Conservation (phyloP, 495 filamentous ascomycete species). For the Tuber calosporum region DNA sequence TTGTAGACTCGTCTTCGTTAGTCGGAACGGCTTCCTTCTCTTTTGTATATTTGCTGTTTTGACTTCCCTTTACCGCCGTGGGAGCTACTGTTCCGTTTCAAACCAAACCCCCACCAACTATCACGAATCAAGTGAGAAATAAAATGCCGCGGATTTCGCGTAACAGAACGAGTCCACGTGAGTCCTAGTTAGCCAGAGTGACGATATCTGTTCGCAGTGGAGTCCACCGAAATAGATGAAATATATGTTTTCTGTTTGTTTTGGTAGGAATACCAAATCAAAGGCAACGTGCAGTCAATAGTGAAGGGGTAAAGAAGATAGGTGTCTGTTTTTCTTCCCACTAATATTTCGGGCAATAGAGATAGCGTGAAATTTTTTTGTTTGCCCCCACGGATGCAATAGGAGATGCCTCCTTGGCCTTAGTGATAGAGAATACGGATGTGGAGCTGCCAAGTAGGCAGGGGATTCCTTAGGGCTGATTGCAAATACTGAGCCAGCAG, state of each 20-base stretch:
- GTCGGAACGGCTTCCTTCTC: neutral
- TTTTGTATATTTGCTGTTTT: constrained; percentile 16
- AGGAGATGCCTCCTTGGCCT: neutral
- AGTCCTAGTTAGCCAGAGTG: constrained; percentile 13
- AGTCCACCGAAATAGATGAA: constrained; percentile 1
- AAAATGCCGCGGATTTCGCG: constrained; percentile 17
- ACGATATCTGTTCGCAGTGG: constrained; percentile 1
- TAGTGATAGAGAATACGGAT: neutral
- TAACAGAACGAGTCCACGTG: constrained; percentile 28
- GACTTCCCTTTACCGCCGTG: constrained; percentile 28
- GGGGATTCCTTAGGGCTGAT: constrained; percentile 1
- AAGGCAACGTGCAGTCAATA: neutral
- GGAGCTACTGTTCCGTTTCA: constrained; percentile 16
- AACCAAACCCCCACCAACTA: constrained; percentile 34
- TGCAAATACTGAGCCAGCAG: neutral
- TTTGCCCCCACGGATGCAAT: constrained; percentile 2
- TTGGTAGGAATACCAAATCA: neutral
- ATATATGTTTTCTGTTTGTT: neutral
- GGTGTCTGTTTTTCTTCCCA: neutral
- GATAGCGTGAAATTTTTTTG: neutral
- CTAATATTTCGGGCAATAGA: neutral
- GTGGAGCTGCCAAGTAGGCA: neutral
- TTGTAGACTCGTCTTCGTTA: constrained; percentile 27
- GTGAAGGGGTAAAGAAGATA: neutral
- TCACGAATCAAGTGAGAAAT: constrained; percentile 12